A percentile compares a stretch with the other conserved stretches of the same genome.
Conservation (phyloP, 345 rosid species). For the Microthlaspi erraticum region DNA sequence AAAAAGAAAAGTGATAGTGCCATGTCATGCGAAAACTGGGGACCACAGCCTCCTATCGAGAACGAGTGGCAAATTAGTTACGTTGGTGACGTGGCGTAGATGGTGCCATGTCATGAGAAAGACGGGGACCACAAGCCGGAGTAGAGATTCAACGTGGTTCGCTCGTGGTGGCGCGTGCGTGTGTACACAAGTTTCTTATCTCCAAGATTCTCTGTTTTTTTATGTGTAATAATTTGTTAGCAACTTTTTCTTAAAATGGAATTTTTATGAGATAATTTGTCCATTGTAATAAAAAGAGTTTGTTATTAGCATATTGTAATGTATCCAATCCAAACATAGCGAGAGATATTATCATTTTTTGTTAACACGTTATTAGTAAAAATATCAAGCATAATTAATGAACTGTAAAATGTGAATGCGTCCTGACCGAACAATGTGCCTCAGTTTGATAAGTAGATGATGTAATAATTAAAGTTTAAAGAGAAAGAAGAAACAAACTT, state of each 20-base stretch:
- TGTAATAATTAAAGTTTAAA: too few species aligned
- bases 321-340: too few species aligned
- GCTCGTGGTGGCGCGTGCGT: conserved; percentile 15
- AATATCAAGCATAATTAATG: too few species aligned
- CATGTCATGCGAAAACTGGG: background rate
- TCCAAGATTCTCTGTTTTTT: background rate
- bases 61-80: background rate
- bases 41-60: background rate
- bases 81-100: background rate
- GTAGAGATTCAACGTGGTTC: background rate
- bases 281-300: background rate
- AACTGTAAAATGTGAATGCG: too few species aligned
- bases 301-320: too few species aligned
- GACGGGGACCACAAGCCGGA: conserved; percentile 14
- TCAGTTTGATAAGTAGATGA: too few species aligned
- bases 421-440: too few species aligned
- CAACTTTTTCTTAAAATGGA: background rate
- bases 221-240: background rate
- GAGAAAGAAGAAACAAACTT: too few species aligned
- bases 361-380: too few species aligned
- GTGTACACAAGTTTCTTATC: background rate
- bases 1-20: background rate
- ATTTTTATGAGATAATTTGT: background rate
- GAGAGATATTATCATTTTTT: too few species aligned
- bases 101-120: conserved; percentile 6